Conservation (phyloP, 106 monocot species). For the Dendrobium nobile region DNA sequence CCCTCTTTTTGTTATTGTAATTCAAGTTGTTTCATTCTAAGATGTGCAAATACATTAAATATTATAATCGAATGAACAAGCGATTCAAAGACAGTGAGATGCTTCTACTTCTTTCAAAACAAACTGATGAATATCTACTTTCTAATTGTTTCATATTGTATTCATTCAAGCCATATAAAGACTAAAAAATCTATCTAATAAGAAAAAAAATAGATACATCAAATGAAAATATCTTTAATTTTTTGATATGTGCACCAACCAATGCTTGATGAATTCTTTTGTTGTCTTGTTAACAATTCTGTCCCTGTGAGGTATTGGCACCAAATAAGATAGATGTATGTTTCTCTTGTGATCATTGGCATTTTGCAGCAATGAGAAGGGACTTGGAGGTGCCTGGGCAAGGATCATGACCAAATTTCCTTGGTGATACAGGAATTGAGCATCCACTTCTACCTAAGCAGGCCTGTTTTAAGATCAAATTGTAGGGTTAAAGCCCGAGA, state of each 20-base stretch:
- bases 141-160: no score
- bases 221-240: not conserved
- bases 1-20: no score
- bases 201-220: not conserved
- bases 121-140: no score
- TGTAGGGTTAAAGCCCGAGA: not conserved
- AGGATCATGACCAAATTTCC: slow-evolving; percentile 52
- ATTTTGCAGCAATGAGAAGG: slow-evolving; percentile 49
- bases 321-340: not conserved
- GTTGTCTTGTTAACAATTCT: not conserved
- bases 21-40: no score
- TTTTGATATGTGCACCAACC: no score
- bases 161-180: no score
- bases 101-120: no score
- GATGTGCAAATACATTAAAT: no score
- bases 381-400: slow-evolving; percentile 51
- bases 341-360: slow-evolving; percentile 12
- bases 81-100: no score
- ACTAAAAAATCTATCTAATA: not conserved
- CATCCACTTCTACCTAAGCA: slow-evolving; percentile 52
- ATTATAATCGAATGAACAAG: no score
- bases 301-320: not conserved
- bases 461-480: slow-evolving; percentile 24
- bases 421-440: slow-evolving; percentile 30
- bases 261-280: no score